Base-by-base conservation (phyloP, 805 yeast genomes). In the Suhomyces prunicola region DNA sequence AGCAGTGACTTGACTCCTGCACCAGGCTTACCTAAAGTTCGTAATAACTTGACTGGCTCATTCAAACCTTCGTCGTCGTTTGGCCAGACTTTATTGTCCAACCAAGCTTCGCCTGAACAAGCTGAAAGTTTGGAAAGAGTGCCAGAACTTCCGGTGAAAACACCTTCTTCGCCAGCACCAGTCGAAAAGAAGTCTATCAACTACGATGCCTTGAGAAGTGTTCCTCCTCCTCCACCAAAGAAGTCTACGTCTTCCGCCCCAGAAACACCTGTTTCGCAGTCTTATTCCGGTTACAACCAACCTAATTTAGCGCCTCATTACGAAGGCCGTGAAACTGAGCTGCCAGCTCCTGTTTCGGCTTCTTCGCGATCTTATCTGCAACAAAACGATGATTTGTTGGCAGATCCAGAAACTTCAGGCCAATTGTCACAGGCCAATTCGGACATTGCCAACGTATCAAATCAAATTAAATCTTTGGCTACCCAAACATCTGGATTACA, bases 11-110 rank as follows among this genome's bases (percentile, higher is more conserved):
- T 71, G 54, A 50, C 67, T 8, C 62, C 60, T 13, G 8, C 59
- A 2, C 51, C 54, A 12, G 70, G 65, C 5, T 60, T 71, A 23
- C 76, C 78, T 23, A 70, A 65, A 54, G 67, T 67, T 12, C 69
- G 76, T 44, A 62, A 60, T 22, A 63, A 60, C 17, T 60, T 73
- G 64, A 57, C 75, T 56, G 64, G 67, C 58, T 62, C 79, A 54
- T 93, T 92, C 71, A 87, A 82, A 50, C 97, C 97, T 35, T 79
- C 91, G 15, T 90, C 97, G 0, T 71, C 80, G 9, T 93, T 92
- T 75, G 98, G 98, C 31, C 96, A 88, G 70, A 79, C 80, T 35
- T 77, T 92, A 50, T 63, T 78, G 50, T 62, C 66, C 6, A 67
- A 69, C 44, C 68, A 64, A 40, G 57, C 22, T 40, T 44, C 55